These are phyloP conservation scores for Amanita pseudoporphyria DNA, from an alignment of 768 basidiomycete species.

Conservation along the genomic window DNA sequence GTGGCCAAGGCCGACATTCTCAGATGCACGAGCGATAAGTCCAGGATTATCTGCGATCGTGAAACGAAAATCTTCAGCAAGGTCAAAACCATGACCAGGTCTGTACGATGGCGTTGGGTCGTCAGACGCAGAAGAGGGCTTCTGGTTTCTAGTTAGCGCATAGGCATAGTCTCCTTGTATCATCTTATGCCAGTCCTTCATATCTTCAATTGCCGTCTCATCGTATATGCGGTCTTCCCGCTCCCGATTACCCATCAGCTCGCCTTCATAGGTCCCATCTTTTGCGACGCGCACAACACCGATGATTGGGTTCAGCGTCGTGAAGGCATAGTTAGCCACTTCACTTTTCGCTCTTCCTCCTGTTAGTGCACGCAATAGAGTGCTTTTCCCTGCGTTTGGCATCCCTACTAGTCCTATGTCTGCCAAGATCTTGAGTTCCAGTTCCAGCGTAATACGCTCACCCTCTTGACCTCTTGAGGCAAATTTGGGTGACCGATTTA, in stretches of 20 bases:
- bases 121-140: slow-evolving; percentile 13
- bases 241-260: slow-evolving; percentile 16
- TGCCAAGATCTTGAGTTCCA: slow-evolving; percentile 90
- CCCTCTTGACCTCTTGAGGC: slow-evolving; percentile 73
- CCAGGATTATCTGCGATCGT: slow-evolving; percentile 98
- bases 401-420: slow-evolving; percentile 96
- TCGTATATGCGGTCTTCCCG: slow-evolving; percentile 45
- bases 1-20: slow-evolving; percentile 89
- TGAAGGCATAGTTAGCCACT: slow-evolving; percentile 89
- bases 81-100: slow-evolving; percentile 43
- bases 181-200: slow-evolving; percentile 33
- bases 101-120: slow-evolving; percentile 8
- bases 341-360: slow-evolving; percentile 76
- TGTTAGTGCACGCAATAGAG: slow-evolving; percentile 81
- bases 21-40: slow-evolving; percentile 72
- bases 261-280: slow-evolving; percentile 68
- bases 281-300: slow-evolving; percentile 81
- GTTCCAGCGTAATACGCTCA: slow-evolving; percentile 68
- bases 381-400: slow-evolving; percentile 93
- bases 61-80: slow-evolving; percentile 75
- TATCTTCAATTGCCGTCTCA: slow-evolving; percentile 53
- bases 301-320: slow-evolving; percentile 89
- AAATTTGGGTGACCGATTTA: slow-evolving; percentile 77
- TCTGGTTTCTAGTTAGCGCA: slow-evolving; percentile 42
- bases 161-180: slow-evolving; percentile 43